Percentiles rank a stretch among this genome's conserved stretches.
phyloP scores from a whole-genome alignment of 2,329 filamentous ascomycete genomes.

The Diplodia corticola region DNA sequence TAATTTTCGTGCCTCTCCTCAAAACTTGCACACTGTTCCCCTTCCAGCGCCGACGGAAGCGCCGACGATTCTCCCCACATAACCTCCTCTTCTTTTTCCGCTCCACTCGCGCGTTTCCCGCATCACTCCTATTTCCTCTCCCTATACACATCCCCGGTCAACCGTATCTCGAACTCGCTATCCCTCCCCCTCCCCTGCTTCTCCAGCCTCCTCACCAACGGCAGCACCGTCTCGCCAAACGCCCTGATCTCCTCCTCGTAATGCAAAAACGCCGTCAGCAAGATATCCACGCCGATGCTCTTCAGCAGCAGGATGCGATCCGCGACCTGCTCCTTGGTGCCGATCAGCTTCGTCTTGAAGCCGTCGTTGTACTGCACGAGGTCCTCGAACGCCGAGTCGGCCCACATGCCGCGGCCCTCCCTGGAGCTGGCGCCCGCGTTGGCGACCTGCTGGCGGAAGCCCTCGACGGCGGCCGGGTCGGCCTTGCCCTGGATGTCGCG shows the following conservation, averaged over 20 bases:
- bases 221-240: conserved; percentile 51
- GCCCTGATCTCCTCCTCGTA: conserved; percentile 55
- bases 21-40: too few relatives aligned
- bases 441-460: conserved; percentile 52
- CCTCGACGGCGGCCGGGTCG: conserved; percentile 52
- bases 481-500: conserved; percentile 57
- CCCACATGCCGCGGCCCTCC: conserved; percentile 57
- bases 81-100: not conserved
- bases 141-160: conserved; percentile 52
- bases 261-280: conserved; percentile 52
- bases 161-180: conserved; percentile 47
- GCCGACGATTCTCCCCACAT: too few relatives aligned
- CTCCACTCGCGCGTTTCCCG: too few relatives aligned
- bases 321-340: conserved; percentile 54
- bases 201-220: conserved; percentile 52
- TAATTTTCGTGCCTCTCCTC: too few relatives aligned
- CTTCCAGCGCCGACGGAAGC: too few relatives aligned
- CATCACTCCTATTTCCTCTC: conserved; percentile 30
- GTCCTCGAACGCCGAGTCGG: conserved; percentile 53
- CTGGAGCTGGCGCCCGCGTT: conserved; percentile 51
- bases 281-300: conserved; percentile 47
- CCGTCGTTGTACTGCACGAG: conserved; percentile 58
- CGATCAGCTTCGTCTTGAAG: conserved; percentile 57
- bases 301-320: conserved; percentile 53
- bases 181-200: conserved; percentile 51